Evolutionary conservation across 177 flowering plant genomes (phyloP).

Genomic region (Tripterygium wilfordii): DNA sequence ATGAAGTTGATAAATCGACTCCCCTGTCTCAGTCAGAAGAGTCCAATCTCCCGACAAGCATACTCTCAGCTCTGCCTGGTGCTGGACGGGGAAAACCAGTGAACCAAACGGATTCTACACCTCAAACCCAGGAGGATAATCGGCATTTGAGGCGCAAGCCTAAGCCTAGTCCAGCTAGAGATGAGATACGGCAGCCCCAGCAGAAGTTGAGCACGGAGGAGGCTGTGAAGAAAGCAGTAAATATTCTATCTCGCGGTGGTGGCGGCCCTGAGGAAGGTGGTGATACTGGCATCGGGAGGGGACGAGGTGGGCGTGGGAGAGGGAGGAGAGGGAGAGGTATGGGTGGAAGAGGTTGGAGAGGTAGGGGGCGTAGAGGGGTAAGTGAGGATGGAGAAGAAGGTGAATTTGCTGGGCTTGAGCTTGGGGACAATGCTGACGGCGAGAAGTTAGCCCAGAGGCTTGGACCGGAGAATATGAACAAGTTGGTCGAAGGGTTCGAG

Average conservation of each 20-base stretch:
- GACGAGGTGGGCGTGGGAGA: conserved; percentile 18
- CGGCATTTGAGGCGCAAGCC: conserved; percentile 30
- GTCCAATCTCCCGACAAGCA: conserved; percentile 12
- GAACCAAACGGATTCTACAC: conserved; percentile 6
- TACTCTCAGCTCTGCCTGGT: conserved; percentile 16
- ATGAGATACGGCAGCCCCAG: conserved; percentile 2
- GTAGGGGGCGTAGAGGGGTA: conserved; percentile 20
- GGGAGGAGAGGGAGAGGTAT: conserved; percentile 15
- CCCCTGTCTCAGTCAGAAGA: conserved; percentile 6
- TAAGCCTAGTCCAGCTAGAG: neutral
- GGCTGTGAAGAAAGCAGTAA: conserved; percentile 29
- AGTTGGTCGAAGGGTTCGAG: conserved; percentile 55
- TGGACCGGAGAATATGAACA: conserved; percentile 49
- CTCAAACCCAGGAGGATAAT: conserved; percentile 30
- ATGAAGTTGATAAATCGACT: conserved; percentile 3
- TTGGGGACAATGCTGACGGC: conserved; percentile 61
- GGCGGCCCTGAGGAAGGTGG: conserved; percentile 10
- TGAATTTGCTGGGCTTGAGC: conserved; percentile 18
- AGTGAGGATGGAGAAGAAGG: conserved; percentile 17
- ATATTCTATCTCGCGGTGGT: conserved; percentile 20
- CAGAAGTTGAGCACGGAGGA: conserved; percentile 38
- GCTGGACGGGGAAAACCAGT: conserved; percentile 47
- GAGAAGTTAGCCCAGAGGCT: conserved; percentile 52
- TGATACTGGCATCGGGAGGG: conserved; percentile 23
- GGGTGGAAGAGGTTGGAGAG: conserved; percentile 1